Evolutionary conservation across 1,284 basidiomycete genomes (phyloP).

Genomic region (Cutaneotrichosporon dermatis): DNA sequence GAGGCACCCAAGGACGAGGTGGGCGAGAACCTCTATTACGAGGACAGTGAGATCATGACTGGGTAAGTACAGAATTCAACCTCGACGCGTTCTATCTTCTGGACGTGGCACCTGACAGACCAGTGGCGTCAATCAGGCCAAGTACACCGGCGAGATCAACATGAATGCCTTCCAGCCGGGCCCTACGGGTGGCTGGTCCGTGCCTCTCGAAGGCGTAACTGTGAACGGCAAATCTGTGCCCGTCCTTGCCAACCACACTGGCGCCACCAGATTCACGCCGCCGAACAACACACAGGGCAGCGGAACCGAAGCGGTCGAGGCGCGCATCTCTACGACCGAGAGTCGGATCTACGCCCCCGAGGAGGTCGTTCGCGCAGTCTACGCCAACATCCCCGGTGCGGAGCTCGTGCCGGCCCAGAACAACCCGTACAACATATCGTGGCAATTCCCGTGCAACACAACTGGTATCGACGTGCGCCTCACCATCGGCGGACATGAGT

Average conservation of each 20-base stretch:
- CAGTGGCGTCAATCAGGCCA: neutral
- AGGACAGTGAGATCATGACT: neutral
- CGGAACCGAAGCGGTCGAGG: neutral
- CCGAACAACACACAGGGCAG: no score
- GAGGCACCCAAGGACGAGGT: neutral
- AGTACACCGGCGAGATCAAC: neutral
- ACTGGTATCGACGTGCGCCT: neutral
- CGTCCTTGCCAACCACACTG: neutral
- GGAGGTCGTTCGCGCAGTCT: neutral
- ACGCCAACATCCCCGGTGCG: neutral
- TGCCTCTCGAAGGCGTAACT: neutral
- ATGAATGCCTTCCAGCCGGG: neutral
- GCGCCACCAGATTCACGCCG: no score
- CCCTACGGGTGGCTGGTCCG: neutral
- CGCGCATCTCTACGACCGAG: neutral
- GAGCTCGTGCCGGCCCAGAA: neutral
- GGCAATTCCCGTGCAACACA: neutral
- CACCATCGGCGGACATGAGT: neutral
- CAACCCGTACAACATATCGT: neutral
- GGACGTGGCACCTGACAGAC: no score
- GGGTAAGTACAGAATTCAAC: neutral
- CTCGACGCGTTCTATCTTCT: no score
- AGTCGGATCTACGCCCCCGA: neutral
- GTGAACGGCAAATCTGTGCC: neutral
- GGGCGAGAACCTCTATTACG: neutral